Percentiles rank a stretch among this genome's conserved stretches.
Evolutionary conservation across 208 protist genomes (phyloP).

Genomic region (Crithidia acanthocephali): DNA sequence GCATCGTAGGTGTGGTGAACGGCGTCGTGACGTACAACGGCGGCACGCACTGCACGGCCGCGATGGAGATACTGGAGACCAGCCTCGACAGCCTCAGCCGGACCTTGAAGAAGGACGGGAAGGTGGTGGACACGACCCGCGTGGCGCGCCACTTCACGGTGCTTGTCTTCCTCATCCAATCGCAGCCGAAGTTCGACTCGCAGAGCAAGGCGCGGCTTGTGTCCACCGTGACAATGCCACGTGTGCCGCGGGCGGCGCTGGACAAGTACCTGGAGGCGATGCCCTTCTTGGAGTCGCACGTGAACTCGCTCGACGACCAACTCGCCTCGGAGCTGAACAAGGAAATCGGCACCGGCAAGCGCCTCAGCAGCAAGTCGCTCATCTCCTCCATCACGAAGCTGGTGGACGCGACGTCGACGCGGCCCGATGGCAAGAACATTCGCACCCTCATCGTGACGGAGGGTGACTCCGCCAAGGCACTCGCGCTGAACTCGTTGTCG

Average conservation of each 20-base stretch:
- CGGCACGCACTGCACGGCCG: slow-evolving; percentile 98
- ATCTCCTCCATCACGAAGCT: slow-evolving; percentile 98
- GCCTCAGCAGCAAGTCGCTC: slow-evolving; percentile 75
- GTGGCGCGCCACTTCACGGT: slow-evolving; percentile 97
- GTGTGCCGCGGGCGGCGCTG: slow-evolving; percentile 89
- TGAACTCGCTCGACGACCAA: slow-evolving; percentile 70
- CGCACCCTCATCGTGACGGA: slow-evolving; percentile 99
- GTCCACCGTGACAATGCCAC: slow-evolving; percentile 82
- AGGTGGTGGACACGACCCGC: slow-evolving; percentile 94
- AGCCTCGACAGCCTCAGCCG: slow-evolving; percentile 60
- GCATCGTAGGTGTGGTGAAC: slow-evolving; percentile 99
- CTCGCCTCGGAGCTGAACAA: slow-evolving; percentile 79
- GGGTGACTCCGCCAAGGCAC: slow-evolving; percentile 98
- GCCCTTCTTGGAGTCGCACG: slow-evolving; percentile 83
- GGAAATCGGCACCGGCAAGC: slow-evolving; percentile 76
- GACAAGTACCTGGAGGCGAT: slow-evolving; percentile 83
- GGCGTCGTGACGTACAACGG: slow-evolving; percentile 98
- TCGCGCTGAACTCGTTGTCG: slow-evolving; percentile 96
- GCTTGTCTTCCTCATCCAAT: slow-evolving; percentile 98
- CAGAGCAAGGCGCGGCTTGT: slow-evolving; percentile 99
- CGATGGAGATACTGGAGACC: slow-evolving; percentile 89
- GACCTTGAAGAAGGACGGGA: slow-evolving; percentile 82
- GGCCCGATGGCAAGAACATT: slow-evolving; percentile 70
- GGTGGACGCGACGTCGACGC: slow-evolving; percentile 89
- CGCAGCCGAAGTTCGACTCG: slow-evolving; percentile 99